These are phyloP conservation scores for Arachnopeziza araneosa DNA, from an alignment of 2,329 filamentous ascomycete species.

Conservation along the genomic window DNA sequence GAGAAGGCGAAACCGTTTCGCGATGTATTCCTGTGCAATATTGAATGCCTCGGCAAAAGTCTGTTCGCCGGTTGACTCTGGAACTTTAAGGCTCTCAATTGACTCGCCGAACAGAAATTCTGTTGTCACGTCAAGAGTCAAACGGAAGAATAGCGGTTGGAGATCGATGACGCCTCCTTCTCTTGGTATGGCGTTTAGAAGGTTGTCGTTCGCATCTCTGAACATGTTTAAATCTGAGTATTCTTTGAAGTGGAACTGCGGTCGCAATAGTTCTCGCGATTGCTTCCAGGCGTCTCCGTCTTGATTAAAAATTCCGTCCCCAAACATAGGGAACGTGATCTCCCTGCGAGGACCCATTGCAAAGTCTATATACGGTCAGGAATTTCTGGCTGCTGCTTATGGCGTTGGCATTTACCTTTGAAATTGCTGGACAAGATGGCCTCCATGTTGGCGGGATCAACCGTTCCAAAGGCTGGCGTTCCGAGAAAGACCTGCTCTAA, in stretches of 20 bases:
- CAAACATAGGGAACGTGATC: constrained; percentile 42
- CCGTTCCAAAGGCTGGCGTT: constrained; percentile 23
- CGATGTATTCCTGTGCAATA: constrained; percentile 37
- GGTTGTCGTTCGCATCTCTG: constrained; percentile 49
- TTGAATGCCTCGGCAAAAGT: constrained; percentile 46
- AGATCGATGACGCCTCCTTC: constrained; percentile 54
- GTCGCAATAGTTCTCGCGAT: constrained; percentile 44
- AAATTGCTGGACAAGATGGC: constrained; percentile 24
- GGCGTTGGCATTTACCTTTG: constrained; percentile 13
- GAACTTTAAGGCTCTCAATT: constrained; percentile 35
- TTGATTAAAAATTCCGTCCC: constrained; percentile 49
- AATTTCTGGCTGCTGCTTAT: not conserved
- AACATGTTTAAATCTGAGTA: constrained; percentile 48
- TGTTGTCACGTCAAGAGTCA: constrained; percentile 40
- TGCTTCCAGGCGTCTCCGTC: constrained; percentile 42
- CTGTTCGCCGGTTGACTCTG: constrained; percentile 22
- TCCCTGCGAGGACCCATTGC: constrained; percentile 40
- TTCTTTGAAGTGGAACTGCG: constrained; percentile 44
- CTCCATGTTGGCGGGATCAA: constrained; percentile 27
- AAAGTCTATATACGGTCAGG: constrained; percentile 34
- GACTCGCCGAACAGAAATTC: constrained; percentile 52
- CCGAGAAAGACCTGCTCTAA: constrained; percentile 29
- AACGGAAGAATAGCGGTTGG: constrained; percentile 56
- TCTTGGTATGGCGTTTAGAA: constrained; percentile 52
- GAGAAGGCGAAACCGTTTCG: constrained; percentile 36